Evolutionary conservation across 2,329 filamentous ascomycete species (phyloP), one percentile per base, ranked within the genome.

Genomic region (Xylariaceae sp.): DNA sequence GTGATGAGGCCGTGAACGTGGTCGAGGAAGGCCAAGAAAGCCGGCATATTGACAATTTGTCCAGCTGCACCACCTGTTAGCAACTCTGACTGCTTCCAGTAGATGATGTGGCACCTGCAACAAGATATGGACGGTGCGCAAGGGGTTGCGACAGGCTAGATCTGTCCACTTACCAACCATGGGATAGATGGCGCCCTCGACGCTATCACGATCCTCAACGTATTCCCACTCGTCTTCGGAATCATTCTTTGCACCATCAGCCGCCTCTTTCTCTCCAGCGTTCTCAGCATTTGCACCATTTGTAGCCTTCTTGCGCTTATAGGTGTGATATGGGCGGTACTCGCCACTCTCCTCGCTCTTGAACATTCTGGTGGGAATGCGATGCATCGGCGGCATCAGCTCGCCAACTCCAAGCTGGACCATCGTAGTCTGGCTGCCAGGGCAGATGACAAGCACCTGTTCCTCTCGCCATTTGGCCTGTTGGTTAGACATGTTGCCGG

Each of bases 291-390:
- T 30, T 30, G 23, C 23, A 30, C 23, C 23, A 30, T 5, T 30
- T 5, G 23, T 5, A 2, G 60, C 72, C 77, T 80, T 86, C 72
- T 77, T 83, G 66, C 80, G 80, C 75, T 80, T 87, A 56, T 86
- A 88, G 30, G 94, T 89, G 70, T 89, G 88, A 68, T 91, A 89
- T 1, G 93, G 92, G 70, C 79, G 74, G 78, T 81, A 86, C 37
- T 93, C 89, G 71, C 85, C 92, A 71, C 89, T 86, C 60, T 90
- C 89, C 56, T 83, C 82, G 71, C 95, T 92, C 66, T 87, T 85
- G 56, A 97, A 99, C 92, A 99, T 96, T 78, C 94, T 88, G 75
- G 93, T 97, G 37, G 89, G 86, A 66, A 97, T 84, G 66, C 92
- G 89, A 73, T 90, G 84, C 63, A 87, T 83, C n/a, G 94, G 91